These are phyloP conservation scores for Colletotrichum sojae DNA, from an alignment of 2,329 filamentous ascomycete genomes.

Conservation along the genomic window DNA sequence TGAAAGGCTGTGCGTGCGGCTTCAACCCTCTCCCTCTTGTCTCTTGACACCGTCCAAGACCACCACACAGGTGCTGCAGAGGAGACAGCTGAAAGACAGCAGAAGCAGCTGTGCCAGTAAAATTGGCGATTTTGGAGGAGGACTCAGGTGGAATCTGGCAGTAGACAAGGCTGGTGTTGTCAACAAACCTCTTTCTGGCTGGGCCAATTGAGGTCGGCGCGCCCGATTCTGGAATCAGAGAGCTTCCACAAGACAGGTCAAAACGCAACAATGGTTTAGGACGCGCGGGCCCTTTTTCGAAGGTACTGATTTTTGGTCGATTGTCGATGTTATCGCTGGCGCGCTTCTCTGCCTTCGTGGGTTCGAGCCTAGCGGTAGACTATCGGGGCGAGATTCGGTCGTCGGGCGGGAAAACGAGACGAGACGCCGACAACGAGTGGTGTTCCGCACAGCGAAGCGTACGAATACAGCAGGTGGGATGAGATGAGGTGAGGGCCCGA, in stretches of 20 bases:
- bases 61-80: slow-evolving; percentile 22
- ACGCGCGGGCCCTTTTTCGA: slow-evolving; percentile 26
- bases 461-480: slow-evolving; percentile 24
- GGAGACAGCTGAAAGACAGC: slow-evolving; percentile 16
- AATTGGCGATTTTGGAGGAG: slow-evolving; percentile 25
- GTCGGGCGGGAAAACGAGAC: slow-evolving; percentile 31
- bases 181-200: slow-evolving; percentile 15
- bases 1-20: slow-evolving; percentile 39
- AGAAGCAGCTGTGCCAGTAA: slow-evolving; percentile 16
- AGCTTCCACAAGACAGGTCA: slow-evolving; percentile 6
- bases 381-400: slow-evolving; percentile 34
- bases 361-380: slow-evolving; percentile 33
- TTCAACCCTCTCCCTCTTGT: slow-evolving; percentile 32
- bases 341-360: slow-evolving; percentile 28
- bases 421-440: slow-evolving; percentile 22
- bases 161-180: slow-evolving; percentile 11
- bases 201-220: slow-evolving; percentile 22
- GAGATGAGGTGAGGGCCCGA: slow-evolving; percentile 28
- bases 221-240: slow-evolving; percentile 3
- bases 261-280: slow-evolving; percentile 22
- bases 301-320: slow-evolving; percentile 15
- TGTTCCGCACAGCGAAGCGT: slow-evolving; percentile 5
- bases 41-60: slow-evolving; percentile 27
- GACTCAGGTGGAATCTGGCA: slow-evolving; percentile 19
- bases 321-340: slow-evolving; percentile 19